Percentiles rank a stretch among this genome's conserved stretches.
Evolutionary conservation across 2,329 filamentous ascomycete species (phyloP).

Genomic region (Fusarium sp.): DNA sequence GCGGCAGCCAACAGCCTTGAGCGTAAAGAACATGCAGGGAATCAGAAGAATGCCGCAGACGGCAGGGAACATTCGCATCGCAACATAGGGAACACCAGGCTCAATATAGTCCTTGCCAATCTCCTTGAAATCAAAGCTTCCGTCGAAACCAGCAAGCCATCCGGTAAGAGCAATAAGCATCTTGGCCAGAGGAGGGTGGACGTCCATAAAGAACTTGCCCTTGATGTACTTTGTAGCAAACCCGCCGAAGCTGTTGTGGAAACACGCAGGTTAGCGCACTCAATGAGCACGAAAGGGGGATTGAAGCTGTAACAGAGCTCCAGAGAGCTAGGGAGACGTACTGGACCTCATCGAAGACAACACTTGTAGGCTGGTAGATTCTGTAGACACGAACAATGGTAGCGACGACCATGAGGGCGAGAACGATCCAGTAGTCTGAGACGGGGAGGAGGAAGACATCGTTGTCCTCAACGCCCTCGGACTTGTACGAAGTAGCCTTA

Average conservation of each 20-base stretch:
- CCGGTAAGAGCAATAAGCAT: conserved; percentile 94
- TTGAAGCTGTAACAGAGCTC: conserved; percentile 5
- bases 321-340: conserved; percentile 60
- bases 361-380: conserved; percentile 94
- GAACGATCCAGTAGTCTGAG: conserved; percentile 83
- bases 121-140: conserved; percentile 98
- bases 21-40: conserved; percentile 91
- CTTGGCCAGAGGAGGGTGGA: conserved; percentile 97
- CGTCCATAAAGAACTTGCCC: conserved; percentile 99
- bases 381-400: conserved; percentile 87
- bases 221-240: conserved; percentile 99
- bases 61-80: conserved; percentile 94
- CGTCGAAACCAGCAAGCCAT: conserved; percentile 94
- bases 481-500: conserved; percentile 69
- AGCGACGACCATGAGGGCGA: conserved; percentile 76
- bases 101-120: conserved; percentile 99
- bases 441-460: conserved; percentile 88
- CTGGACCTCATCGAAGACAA: conserved; percentile 99
- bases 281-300: neutral
- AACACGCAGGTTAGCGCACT: conserved; percentile 26
- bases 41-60: conserved; percentile 88
- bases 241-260: conserved; percentile 80
- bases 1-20: conserved; percentile 90
- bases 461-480: conserved; percentile 84
- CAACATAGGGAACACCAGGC: conserved; percentile 93